Base-by-base conservation (phyloP, 176 grass and related monocot species). In the Puya raimondii region DNA sequence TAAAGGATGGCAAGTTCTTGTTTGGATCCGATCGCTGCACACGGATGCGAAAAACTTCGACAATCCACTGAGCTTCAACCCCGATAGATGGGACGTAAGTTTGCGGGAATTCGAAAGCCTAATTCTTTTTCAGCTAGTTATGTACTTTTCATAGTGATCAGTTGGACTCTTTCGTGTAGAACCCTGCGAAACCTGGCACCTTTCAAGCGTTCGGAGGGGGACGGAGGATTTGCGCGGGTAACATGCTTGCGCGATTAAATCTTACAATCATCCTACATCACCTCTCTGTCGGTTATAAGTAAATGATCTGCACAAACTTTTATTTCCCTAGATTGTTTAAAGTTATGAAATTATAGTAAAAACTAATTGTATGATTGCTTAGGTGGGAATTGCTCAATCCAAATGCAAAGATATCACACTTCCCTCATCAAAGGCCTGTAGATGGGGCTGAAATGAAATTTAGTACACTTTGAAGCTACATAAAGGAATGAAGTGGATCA, bases 1-100 rank as follows among this genome's bases (percentile, higher is more conserved):
- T 6, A 2, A 67, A 4, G 82, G 72, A 15, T 85, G 82, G 82
- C 63, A 48, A 3, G 77, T 85, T 5, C 10, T 85, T 23, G 78
- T 85, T 16, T 81, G 79, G 83, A 14, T 85, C 15, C 74, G 74
- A 13, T 73, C 78, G 2, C 23, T 81, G 23, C 83, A 85, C 14
- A 77, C 56, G 0, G 83, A 85, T 12, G 13, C 83, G 0, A 67
- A 21, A 7, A 71, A 85, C 51, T 85, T 76, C 11, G 53, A 63
- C 0, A 47, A 85, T 72, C 84, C 79, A 16, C 58, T 78, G n/a
- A 66, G n/a, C 13, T 81, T 86, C 79, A 86, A 78, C 70, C 84
- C 79, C 0, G 78, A 78, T 3, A 56, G 79, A 73, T 81, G 78
- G 79, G 56, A 68, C 1, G 73, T 85, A 76, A 80, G 68, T 76